Evolutionary conservation across 1,284 basidiomycete species (phyloP).

Genomic region (Irpex lacteus): DNA sequence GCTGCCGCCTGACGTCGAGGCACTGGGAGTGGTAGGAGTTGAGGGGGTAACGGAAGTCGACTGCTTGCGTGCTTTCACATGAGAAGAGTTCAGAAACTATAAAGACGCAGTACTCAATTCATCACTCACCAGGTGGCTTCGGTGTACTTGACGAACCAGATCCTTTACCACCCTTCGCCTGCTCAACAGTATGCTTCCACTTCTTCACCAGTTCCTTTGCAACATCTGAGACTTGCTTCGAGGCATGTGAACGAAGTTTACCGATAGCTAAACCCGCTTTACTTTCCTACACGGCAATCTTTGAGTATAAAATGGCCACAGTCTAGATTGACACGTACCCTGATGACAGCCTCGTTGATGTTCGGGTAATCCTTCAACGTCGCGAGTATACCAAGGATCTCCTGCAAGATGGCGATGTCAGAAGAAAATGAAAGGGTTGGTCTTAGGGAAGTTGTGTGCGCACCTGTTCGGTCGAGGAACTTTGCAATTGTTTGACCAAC

Average conservation of each 20-base stretch:
- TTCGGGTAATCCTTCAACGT: conserved; percentile 76
- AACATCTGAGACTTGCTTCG: conserved; percentile 74
- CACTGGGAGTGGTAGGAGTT: conserved; percentile 40
- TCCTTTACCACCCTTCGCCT: conserved; percentile 54
- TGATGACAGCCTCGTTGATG: conserved; percentile 84
- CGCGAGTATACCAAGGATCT: conserved; percentile 67
- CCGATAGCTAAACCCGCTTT: conserved; percentile 92
- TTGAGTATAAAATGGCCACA: conserved; percentile 1
- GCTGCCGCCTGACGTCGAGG: conserved; percentile 32
- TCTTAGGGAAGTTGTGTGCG: conserved; percentile 37
- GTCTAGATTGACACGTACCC: conserved; percentile 47
- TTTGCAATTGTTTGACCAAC: conserved; percentile 76
- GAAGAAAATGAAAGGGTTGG: conserved; percentile 37
- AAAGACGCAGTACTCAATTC: no score
- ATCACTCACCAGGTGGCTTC: conserved; percentile 36
- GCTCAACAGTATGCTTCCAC: conserved; percentile 87
- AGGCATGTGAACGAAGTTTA: conserved; percentile 77
- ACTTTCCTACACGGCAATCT: conserved; percentile 59
- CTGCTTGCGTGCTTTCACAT: conserved; percentile 25
- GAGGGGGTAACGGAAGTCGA: conserved; percentile 31
- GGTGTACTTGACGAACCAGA: conserved; percentile 23
- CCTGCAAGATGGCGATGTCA: conserved; percentile 45
- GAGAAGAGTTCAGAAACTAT: no score
- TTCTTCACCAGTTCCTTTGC: conserved; percentile 93
- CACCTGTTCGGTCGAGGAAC: conserved; percentile 59